These are phyloP conservation scores for Neopestalotiopsis sp. DNA, from an alignment of 2,329 filamentous ascomycete genomes.

Conservation along the genomic window DNA sequence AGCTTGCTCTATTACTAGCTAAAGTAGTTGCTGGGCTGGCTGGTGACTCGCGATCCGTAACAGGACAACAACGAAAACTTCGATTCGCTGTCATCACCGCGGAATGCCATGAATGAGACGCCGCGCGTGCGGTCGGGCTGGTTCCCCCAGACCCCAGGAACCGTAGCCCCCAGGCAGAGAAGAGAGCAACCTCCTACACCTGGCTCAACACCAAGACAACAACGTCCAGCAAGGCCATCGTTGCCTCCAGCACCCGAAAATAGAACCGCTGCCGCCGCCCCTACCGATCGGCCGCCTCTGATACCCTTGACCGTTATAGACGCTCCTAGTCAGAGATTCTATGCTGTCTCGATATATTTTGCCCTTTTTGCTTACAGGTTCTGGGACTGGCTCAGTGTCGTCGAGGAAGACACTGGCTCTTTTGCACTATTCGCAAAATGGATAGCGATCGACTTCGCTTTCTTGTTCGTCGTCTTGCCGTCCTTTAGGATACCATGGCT, in stretches of 20 bases:
- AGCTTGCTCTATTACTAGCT: not conserved
- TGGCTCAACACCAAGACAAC: slow-evolving; percentile 23
- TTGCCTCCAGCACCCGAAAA: slow-evolving; percentile 57
- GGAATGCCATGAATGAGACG: slow-evolving; percentile 82
- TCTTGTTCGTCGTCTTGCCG: slow-evolving; percentile 81
- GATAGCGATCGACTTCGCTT: slow-evolving; percentile 84
- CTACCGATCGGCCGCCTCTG: slow-evolving; percentile 59
- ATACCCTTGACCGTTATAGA: slow-evolving; percentile 85
- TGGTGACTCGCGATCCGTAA: not conserved
- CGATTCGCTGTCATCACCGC: slow-evolving; percentile 32
- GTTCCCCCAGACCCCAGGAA: slow-evolving; percentile 76
- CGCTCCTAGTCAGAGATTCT: slow-evolving; percentile 88
- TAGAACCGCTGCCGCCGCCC: slow-evolving; percentile 27
- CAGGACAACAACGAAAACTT: not conserved
- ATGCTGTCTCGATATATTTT: slow-evolving; percentile 80
- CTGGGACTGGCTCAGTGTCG: slow-evolving; percentile 81
- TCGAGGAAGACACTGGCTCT: slow-evolving; percentile 85
- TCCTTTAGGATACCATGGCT: slow-evolving; percentile 94
- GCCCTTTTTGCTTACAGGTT: slow-evolving; percentile 81
- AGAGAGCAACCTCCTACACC: slow-evolving; percentile 36
- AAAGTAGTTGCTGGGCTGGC: not conserved
- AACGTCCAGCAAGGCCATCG: slow-evolving; percentile 25
- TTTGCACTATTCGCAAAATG: slow-evolving; percentile 93
- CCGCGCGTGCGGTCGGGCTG: slow-evolving; percentile 82
- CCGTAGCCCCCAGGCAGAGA: slow-evolving; percentile 44